phyloP scores from a whole-genome alignment of 306 rosid species.

The Dalbergia cochinchinensis region DNA sequence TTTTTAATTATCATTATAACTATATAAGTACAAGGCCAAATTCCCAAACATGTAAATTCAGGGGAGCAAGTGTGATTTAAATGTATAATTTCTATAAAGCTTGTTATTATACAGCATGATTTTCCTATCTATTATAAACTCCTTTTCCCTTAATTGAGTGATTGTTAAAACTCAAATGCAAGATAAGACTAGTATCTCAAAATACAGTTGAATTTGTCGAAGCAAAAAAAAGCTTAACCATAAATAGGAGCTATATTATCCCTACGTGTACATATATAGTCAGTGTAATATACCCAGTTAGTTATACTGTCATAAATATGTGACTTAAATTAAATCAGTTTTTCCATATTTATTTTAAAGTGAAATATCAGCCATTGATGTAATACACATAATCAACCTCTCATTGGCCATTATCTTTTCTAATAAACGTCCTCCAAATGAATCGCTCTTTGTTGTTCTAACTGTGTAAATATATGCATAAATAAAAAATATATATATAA shows the following conservation, averaged over 20 bases:
- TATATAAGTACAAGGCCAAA: too few species aligned
- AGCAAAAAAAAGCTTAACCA: too few species aligned
- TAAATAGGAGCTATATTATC: background rate
- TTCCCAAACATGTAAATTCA: too few species aligned
- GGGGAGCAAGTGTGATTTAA: too few species aligned
- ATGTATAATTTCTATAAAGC: too few species aligned
- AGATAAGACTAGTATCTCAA: too few species aligned
- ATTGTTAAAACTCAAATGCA: too few species aligned
- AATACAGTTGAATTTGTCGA: too few species aligned
- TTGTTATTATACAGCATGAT: too few species aligned
- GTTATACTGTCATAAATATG: background rate
- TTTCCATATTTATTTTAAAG: background rate
- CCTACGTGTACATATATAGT: background rate
- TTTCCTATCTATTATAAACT: too few species aligned
- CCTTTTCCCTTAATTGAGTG: too few species aligned
- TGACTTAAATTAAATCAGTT: background rate
- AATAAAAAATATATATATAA: background rate
- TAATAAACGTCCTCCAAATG: slow-evolving; percentile 17
- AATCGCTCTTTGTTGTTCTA: slow-evolving; percentile 32
- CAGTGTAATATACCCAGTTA: background rate
- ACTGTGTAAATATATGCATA: background rate
- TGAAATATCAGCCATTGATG: background rate
- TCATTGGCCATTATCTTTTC: background rate
- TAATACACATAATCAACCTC: background rate
- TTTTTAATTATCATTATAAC: too few species aligned